phyloP scores from a whole-genome alignment of 495 filamentous ascomycete genomes.

The Talaromyces adpressus region DNA sequence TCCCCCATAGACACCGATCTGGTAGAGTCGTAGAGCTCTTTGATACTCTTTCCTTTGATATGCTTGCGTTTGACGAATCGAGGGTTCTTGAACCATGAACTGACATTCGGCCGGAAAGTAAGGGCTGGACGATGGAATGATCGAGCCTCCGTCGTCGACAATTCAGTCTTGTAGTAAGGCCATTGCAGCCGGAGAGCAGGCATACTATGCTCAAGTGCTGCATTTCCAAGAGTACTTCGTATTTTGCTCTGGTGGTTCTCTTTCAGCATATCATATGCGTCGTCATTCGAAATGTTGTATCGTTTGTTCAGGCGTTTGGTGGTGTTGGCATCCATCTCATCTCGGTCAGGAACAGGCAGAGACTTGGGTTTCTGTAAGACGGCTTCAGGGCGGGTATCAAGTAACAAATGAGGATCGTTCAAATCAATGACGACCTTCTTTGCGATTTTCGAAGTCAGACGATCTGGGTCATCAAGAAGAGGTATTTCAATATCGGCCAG shows the following conservation, averaged over 20 bases:
- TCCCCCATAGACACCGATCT: conserved; percentile 78
- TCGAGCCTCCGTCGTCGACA: conserved; percentile 71
- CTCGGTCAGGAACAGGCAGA: conserved; percentile 22
- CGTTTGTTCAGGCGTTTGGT: conserved; percentile 54
- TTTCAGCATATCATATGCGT: conserved; percentile 90
- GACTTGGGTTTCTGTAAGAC: conserved; percentile 34
- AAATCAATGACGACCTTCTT: conserved; percentile 78
- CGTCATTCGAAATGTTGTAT: conserved; percentile 95
- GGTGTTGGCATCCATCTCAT: conserved; percentile 32
- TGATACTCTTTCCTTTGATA: conserved; percentile 64
- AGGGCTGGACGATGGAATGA: conserved; percentile 82
- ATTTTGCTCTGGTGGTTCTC: conserved; percentile 96
- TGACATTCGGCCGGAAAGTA: conserved; percentile 53
- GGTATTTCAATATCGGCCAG: conserved; percentile 41
- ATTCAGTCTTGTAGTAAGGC: conserved; percentile 85
- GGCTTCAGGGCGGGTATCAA: conserved; percentile 56
- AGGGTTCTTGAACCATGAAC: conserved; percentile 44
- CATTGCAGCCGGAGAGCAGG: conserved; percentile 85
- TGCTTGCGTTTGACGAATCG: conserved; percentile 62
- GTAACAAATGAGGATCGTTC: conserved; percentile 79
- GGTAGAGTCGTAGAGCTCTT: conserved; percentile 65
- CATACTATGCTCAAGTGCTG: conserved; percentile 84
- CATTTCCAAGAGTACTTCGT: conserved; percentile 77
- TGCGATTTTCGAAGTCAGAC: conserved; percentile 57
- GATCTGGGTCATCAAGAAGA: conserved; percentile 53